Percentiles rank a stretch among this genome's conserved stretches.
Conservation (phyloP, 139 green algal species). For the Nannochloris sp. region DNA sequence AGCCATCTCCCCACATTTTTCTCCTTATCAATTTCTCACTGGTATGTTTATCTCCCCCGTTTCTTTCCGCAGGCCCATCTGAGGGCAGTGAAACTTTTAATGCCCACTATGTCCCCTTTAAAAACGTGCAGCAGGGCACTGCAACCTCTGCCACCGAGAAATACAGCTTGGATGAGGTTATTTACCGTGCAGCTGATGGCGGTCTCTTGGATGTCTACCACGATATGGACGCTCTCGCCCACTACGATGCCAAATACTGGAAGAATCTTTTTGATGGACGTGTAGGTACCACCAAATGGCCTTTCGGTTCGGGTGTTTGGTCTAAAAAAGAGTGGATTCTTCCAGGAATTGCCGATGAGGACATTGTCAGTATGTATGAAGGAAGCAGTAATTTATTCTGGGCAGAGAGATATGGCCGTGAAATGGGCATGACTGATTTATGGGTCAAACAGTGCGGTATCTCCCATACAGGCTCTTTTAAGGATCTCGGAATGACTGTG, state of each 20-base stretch:
- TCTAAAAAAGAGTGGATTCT: constrained; percentile 99
- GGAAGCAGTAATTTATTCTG: constrained; percentile 99
- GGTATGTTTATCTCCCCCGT: neutral
- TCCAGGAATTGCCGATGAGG: constrained; percentile 80
- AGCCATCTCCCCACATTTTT: no score
- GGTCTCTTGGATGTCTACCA: constrained; percentile 94
- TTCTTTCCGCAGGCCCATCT: neutral
- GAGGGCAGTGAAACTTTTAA: constrained; percentile 49
- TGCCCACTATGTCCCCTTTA: constrained; percentile 91
- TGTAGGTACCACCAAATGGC: constrained; percentile 87
- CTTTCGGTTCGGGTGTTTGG: constrained; percentile 97
- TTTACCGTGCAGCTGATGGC: constrained; percentile 75
- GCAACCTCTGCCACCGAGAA: constrained; percentile 44
- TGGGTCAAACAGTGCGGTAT: constrained; percentile 99
- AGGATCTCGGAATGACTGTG: constrained; percentile 99
- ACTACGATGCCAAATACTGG: constrained; percentile 90
- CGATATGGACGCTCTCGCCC: constrained; percentile 87
- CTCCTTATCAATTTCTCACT: neutral
- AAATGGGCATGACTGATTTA: constrained; percentile 95
- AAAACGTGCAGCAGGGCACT: constrained; percentile 38
- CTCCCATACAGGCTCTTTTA: constrained; percentile 96
- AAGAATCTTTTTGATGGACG: constrained; percentile 87
- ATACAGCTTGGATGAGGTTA: constrained; percentile 91
- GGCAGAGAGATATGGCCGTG: constrained; percentile 92
- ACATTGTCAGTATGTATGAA: constrained; percentile 99